Conservation (phyloP, 352 stramenopile genomes). For the Pythium periplocum region DNA sequence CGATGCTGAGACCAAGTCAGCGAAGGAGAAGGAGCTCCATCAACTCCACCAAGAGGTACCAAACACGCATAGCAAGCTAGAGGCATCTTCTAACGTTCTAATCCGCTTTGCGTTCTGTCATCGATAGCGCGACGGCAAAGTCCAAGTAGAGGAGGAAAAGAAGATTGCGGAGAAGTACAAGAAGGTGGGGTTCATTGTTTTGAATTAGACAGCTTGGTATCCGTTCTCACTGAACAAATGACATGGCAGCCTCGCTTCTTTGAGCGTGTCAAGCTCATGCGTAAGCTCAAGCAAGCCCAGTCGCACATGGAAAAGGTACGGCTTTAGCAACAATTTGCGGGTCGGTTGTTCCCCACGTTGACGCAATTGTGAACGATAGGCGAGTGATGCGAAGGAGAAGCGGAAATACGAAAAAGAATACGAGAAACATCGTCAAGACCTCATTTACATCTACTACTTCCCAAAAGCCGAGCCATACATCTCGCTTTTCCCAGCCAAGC, state of each 20-base stretch:
- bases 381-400: slow-evolving; percentile 34
- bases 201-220: too few species aligned
- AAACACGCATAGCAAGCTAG: neutral
- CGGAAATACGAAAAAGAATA: slow-evolving; percentile 31
- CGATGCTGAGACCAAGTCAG: slow-evolving; percentile 14
- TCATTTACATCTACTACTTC: slow-evolving; percentile 85
- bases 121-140: slow-evolving; percentile 15
- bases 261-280: slow-evolving; percentile 81
- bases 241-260: slow-evolving; percentile 64
- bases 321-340: neutral
- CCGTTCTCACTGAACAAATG: too few species aligned
- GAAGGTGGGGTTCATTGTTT: slow-evolving; percentile 27
- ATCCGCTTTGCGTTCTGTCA: too few species aligned
- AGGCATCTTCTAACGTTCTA: too few species aligned
- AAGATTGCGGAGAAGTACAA: slow-evolving; percentile 80
- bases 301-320: slow-evolving; percentile 38
- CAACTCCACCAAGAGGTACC: slow-evolving; percentile 22
- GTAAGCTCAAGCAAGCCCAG: slow-evolving; percentile 65
- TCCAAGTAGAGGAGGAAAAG: slow-evolving; percentile 36
- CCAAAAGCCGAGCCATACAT: slow-evolving; percentile 67
- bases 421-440: slow-evolving; percentile 43
- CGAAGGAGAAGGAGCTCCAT: slow-evolving; percentile 39
- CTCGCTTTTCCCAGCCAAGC: slow-evolving; percentile 52
- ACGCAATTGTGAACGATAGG: slow-evolving; percentile 13
- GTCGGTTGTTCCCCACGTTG: neutral